phyloP scores from a whole-genome alignment of 352 stramenopile genomes.

The Globisporangium viniferum region DNA sequence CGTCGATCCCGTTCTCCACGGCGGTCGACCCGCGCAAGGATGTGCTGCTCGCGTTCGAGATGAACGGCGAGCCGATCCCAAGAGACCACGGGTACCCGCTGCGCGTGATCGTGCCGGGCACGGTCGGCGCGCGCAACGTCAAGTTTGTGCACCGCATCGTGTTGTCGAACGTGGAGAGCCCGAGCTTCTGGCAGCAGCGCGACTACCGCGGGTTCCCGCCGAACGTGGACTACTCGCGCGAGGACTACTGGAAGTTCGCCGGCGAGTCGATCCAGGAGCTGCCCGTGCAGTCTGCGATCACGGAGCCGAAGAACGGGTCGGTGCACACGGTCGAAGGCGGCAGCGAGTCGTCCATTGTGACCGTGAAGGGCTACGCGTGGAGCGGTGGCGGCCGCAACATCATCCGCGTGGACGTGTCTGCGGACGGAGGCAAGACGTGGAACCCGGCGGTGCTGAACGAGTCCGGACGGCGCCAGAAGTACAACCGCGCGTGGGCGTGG shows the following conservation, averaged over 20 bases:
- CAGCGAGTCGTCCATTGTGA: constrained; percentile 72
- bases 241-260: constrained; percentile 82
- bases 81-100: constrained; percentile 97
- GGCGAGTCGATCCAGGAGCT: constrained; percentile 90
- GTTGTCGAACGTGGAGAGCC: constrained; percentile 73
- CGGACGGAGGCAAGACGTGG: constrained; percentile 94
- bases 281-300: constrained; percentile 90
- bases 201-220: constrained; percentile 91
- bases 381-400: constrained; percentile 94
- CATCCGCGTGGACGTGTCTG: constrained; percentile 95
- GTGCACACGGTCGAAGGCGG: constrained; percentile 48
- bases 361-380: constrained; percentile 93
- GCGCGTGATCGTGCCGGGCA: constrained; percentile 94
- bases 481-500: constrained; percentile 94
- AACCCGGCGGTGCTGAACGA: constrained; percentile 81
- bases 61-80: constrained; percentile 94
- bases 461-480: constrained; percentile 81
- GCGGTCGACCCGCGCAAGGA: constrained; percentile 94
- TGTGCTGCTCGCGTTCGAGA: constrained; percentile 97
- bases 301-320: constrained; percentile 65
- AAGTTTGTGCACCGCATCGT: constrained; percentile 96
- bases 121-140: constrained; percentile 93
- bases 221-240: constrained; percentile 81
- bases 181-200: constrained; percentile 90
- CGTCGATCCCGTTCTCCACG: constrained; percentile 92